Percentiles rank a stretch among this genome's conserved stretches.
phyloP scores from a whole-genome alignment of 257 asterid genomes.

The Solanum acaule region DNA sequence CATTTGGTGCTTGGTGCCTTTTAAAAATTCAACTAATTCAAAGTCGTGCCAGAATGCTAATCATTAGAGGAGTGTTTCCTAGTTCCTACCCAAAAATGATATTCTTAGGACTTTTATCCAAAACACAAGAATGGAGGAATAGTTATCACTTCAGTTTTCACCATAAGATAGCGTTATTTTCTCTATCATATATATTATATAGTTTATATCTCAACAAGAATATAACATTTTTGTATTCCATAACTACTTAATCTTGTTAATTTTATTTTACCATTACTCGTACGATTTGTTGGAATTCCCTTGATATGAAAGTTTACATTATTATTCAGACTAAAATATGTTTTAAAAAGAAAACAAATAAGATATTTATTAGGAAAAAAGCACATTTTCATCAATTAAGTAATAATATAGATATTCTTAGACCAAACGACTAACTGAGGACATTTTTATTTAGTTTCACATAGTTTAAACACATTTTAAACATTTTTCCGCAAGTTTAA shows the following conservation, averaged over 20 bases:
- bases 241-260: not conserved
- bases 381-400: too few species aligned
- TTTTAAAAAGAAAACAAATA: too few species aligned
- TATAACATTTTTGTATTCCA: not conserved
- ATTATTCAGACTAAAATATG: too few species aligned
- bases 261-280: not conserved
- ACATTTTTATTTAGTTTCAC: too few species aligned
- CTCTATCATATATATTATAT: too few species aligned
- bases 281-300: not conserved
- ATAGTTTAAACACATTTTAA: too few species aligned
- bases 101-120: rapidly evolving
- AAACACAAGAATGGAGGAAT: not conserved
- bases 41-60: not conserved
- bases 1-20: not conserved
- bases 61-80: not conserved
- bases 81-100: not conserved
- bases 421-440: too few species aligned
- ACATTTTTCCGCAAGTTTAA: too few species aligned
- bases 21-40: not conserved
- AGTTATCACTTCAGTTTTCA: not conserved
- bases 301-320: not conserved
- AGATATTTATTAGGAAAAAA: too few species aligned
- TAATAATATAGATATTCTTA: too few species aligned
- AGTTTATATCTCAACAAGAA: not conserved
- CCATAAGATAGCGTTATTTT: not conserved